Evolutionary conservation across 2,329 filamentous ascomycete genomes (phyloP).

Genomic region (Aaosphaeria arxii): DNA sequence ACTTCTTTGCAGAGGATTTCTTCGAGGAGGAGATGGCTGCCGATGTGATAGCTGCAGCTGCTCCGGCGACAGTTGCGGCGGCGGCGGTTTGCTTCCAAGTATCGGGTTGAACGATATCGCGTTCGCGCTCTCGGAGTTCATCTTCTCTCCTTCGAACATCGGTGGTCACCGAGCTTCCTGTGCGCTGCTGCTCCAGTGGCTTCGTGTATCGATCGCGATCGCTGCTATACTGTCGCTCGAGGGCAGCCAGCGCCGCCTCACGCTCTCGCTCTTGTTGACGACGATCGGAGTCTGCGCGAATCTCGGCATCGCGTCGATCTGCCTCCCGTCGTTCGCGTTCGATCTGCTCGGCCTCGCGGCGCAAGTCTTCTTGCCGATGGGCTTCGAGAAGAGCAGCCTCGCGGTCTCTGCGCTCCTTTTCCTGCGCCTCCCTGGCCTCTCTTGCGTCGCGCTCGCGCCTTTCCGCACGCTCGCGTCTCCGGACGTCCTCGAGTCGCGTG

Average conservation of each 20-base stretch:
- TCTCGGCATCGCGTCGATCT: conserved; percentile 13
- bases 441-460: conserved; percentile 19
- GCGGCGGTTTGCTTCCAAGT: conserved; percentile 38
- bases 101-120: conserved; percentile 28
- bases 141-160: conserved; percentile 32
- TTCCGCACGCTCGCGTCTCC: conserved; percentile 23
- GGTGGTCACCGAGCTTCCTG: conserved; percentile 28
- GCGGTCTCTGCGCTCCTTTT: conserved; percentile 21
- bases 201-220: conserved; percentile 16
- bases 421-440: conserved; percentile 20
- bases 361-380: conserved; percentile 13
- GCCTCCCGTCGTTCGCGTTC: conserved; percentile 29
- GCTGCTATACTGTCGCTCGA: conserved; percentile 16
- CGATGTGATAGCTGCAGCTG: conserved; percentile 28
- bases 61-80: conserved; percentile 31
- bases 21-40: conserved; percentile 24
- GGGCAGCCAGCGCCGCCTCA: conserved; percentile 14
- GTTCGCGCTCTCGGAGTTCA: conserved; percentile 33
- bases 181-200: conserved; percentile 24
- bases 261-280: conserved; percentile 21
- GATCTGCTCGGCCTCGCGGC: conserved; percentile 31
- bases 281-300: conserved; percentile 6
- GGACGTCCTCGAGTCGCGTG: conserved; percentile 17
- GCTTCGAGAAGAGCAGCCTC: conserved; percentile 17
- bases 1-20: conserved; percentile 5